phyloP scores from a whole-genome alignment of 192 early-diverging fungal species.

The Linnemannia elongata region DNA sequence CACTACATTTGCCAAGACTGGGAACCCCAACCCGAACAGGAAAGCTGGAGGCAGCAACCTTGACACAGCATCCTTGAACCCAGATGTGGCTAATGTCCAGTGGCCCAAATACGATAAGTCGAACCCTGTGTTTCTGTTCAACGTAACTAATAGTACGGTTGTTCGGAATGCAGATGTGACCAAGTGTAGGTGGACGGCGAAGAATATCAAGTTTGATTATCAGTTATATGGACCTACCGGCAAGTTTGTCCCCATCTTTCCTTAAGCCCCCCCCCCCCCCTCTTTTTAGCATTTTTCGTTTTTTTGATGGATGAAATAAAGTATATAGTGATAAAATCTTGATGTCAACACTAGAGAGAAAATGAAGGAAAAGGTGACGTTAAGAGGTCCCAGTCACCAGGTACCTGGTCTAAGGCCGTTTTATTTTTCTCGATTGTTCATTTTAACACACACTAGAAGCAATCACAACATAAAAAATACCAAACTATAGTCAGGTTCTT shows the following conservation, averaged over 20 bases:
- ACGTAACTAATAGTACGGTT: conserved; percentile 1
- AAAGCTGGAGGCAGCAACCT: not conserved
- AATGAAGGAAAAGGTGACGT: not conserved
- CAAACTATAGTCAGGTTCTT: too few relatives aligned
- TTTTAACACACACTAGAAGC: too few relatives aligned
- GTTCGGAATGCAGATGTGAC: not conserved
- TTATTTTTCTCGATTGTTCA: too few relatives aligned
- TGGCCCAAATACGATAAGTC: not conserved
- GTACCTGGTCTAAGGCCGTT: too few relatives aligned
- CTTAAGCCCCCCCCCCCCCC: not conserved
- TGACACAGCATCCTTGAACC: not conserved
- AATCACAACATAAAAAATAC: too few relatives aligned
- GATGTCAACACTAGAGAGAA: not conserved
- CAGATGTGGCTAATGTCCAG: conserved; percentile 6
- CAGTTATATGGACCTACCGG: conserved; percentile 5
- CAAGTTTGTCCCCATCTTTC: not conserved
- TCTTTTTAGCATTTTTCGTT: too few relatives aligned
- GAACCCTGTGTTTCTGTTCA: not conserved
- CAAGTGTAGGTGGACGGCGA: conserved; percentile 23
- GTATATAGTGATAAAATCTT: not conserved
- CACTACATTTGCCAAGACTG: conserved; percentile 16
- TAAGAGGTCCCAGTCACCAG: too few relatives aligned
- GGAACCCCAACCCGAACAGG: conserved; percentile 1
- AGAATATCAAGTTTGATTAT: conserved; percentile 14
- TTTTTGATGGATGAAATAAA: not conserved